Base-by-base conservation (phyloP, 2,329 filamentous ascomycete species). In the Magnaporthiopsis incrustans region DNA sequence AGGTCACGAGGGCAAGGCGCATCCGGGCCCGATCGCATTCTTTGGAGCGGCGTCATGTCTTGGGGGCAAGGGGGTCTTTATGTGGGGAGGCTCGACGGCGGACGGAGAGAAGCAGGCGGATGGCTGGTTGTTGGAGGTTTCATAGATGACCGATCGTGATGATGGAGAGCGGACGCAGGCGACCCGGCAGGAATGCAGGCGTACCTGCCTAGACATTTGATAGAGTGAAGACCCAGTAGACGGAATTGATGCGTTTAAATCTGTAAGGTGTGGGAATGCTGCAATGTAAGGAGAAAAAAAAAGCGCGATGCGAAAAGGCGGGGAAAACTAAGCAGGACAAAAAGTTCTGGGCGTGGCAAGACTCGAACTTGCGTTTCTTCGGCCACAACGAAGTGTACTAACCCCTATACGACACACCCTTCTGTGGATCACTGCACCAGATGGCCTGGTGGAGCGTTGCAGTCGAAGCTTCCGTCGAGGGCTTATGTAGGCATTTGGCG, bases 71-170 rank as follows among this genome's bases (percentile, higher is more conserved):
- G 79, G 74, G 18, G 75, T 82, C 8, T 73, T 85, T 3, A 68
- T 83, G 15, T 85, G 82, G 82, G 83, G 82, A n/a, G 82, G 83
- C 0, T 66, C 77, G 4, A 78, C 79, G 67, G 74, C 72, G 0
- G 71, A 76, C 53, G 78, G 79, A 2, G 75, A 74, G 59, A 70
- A 66, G 22, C 74, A 77, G 61, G 73, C 72, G 1, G 76, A 78
- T 65, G 77, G 77, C 2, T 79, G 77, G 77, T 64, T 78, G 18
- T 67, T 79, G 57, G 69, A 67, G 61, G 53, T 73, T 57, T 38
- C 33, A 5, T 63, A 62, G 30, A 26, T 15, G 25, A 53, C 18
- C n/a, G 14, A 22, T 44, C 38, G 15, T 4, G 38, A 44, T 22
- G 38, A 44, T 4, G 15, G 14, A n/a, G 11, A 53, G 4, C 8